Evolutionary conservation across 208 protist species (phyloP).

Genomic region (Acanthamoeba sp.): DNA sequence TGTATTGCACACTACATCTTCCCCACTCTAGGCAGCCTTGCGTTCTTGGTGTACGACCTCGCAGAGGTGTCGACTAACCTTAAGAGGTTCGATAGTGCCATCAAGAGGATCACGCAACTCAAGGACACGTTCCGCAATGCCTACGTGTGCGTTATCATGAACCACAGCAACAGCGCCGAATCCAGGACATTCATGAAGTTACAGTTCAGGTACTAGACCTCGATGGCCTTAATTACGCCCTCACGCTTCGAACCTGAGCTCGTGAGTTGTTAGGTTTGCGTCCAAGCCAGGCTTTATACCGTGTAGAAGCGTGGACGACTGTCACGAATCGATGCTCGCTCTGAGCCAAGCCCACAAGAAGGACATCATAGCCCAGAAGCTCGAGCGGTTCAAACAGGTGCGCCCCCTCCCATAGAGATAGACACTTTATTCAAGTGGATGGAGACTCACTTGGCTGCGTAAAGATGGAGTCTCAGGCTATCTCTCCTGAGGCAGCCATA

Average conservation of each 20-base stretch:
- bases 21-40: background rate
- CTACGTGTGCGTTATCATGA: conserved; percentile 3
- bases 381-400: background rate
- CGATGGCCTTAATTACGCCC: no score
- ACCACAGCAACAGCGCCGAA: background rate
- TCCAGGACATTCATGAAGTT: background rate
- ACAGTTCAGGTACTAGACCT: background rate
- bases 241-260: no score
- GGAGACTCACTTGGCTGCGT: no score
- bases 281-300: background rate
- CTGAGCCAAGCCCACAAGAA: background rate
- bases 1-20: conserved; percentile 42
- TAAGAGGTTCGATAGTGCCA: background rate
- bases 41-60: background rate
- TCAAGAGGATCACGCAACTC: background rate
- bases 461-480: background rate
- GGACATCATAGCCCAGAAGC: conserved; percentile 16
- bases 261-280: no score
- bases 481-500: background rate
- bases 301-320: background rate
- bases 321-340: background rate
- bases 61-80: background rate
- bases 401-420: no score
- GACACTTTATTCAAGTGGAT: no score
- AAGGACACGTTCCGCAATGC: background rate